Evolutionary conservation across 306 rosid species (phyloP).

Genomic region (Sphenostylis stenocarpa): DNA sequence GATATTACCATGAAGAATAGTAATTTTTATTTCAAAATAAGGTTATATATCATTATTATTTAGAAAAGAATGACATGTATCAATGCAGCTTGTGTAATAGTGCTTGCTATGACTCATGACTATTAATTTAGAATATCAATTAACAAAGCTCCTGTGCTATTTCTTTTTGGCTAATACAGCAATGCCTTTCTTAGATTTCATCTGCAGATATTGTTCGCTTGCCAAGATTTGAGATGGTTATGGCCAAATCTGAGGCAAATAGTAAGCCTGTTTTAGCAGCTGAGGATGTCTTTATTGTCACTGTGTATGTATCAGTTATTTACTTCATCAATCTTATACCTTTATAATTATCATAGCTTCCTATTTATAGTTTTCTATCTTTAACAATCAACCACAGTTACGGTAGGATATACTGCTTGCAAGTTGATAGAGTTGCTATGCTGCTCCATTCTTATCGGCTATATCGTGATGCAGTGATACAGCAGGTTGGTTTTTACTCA

Average conservation of each 20-base stretch:
- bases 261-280: slow-evolving; percentile 84
- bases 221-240: slow-evolving; percentile 94
- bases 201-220: slow-evolving; percentile 90
- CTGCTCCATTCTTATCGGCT: slow-evolving; percentile 89
- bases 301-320: slow-evolving; percentile 67
- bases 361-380: slow-evolving; percentile 11
- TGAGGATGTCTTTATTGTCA: slow-evolving; percentile 82
- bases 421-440: slow-evolving; percentile 94
- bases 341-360: slow-evolving; percentile 26
- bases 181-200: slow-evolving; percentile 69
- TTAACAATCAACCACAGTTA: slow-evolving; percentile 54
- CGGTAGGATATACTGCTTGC: slow-evolving; percentile 98
- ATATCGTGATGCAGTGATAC: slow-evolving; percentile 96
- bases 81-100: slow-evolving; percentile 28
- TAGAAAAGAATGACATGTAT: slow-evolving; percentile 27
- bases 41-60: neutral
- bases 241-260: slow-evolving; percentile 93
- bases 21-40: slow-evolving; percentile 20
- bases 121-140: slow-evolving; percentile 22
- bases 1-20: slow-evolving; percentile 5
- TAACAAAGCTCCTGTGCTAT: slow-evolving; percentile 16
- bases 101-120: slow-evolving; percentile 10
- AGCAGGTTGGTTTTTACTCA: slow-evolving; percentile 67
- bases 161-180: slow-evolving; percentile 38
- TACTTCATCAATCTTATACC: slow-evolving; percentile 10